Evolutionary conservation across 2,329 filamentous ascomycete species (phyloP).

Genomic region (Ophiognomonia clavigignenti-juglandacearum): DNA sequence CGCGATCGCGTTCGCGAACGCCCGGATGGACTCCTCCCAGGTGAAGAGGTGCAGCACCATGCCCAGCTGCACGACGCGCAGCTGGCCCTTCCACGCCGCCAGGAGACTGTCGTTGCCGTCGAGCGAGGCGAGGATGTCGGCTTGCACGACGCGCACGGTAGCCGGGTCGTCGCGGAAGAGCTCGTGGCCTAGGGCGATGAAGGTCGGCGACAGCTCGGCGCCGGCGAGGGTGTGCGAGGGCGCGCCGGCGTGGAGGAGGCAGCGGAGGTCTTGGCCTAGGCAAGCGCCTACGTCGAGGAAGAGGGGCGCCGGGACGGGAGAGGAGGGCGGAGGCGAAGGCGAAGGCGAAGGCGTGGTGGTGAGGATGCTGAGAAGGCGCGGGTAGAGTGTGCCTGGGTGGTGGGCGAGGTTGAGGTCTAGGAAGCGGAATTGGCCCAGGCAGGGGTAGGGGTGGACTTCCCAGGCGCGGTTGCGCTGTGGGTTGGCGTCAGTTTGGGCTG

Average conservation of each 20-base stretch:
- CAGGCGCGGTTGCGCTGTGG: conserved; percentile 20
- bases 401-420: conserved; percentile 32
- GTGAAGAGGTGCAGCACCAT: conserved; percentile 36
- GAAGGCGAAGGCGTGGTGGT: conserved; percentile 12
- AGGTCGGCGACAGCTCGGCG: conserved; percentile 29
- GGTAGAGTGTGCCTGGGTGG: conserved; percentile 26
- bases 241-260: conserved; percentile 32
- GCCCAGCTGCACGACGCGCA: conserved; percentile 29
- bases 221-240: conserved; percentile 25
- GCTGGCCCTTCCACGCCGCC: conserved; percentile 23
- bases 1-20: conserved; percentile 23
- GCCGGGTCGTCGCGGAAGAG: conserved; percentile 30
- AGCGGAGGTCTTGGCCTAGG: conserved; percentile 38
- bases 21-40: conserved; percentile 27
- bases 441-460: conserved; percentile 33
- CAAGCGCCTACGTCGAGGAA: conserved; percentile 39
- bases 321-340: too few species aligned
- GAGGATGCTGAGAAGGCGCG: conserved; percentile 20
- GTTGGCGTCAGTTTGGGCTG: not conserved
- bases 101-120: conserved; percentile 20
- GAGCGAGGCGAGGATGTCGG: conserved; percentile 31
- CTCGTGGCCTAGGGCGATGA: conserved; percentile 35
- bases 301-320: conserved; percentile 19
- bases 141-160: conserved; percentile 19
- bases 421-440: conserved; percentile 38